Conservation (phyloP, 2,329 filamentous ascomycete genomes). For the Scedosporium aurantiacum region DNA sequence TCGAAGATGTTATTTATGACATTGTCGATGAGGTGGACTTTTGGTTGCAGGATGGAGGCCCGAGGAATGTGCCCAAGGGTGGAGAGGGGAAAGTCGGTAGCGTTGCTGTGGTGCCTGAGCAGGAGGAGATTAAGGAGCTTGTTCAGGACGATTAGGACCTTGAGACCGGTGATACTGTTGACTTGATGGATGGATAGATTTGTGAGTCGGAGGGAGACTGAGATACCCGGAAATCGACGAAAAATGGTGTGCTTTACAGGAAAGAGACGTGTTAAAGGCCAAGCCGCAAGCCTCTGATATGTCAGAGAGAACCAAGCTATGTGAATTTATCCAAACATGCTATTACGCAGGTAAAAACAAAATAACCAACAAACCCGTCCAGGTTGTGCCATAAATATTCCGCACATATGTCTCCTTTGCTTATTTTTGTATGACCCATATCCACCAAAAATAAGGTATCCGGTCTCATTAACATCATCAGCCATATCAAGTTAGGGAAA, state of each 20-base stretch:
- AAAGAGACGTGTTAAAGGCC: too few species aligned
- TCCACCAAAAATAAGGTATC: too few species aligned
- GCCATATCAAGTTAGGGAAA: neutral
- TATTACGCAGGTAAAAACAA: too few species aligned
- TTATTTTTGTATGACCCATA: too few species aligned
- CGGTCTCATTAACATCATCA: too few species aligned
- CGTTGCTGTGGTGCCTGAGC: constrained; percentile 30
- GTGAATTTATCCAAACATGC: too few species aligned
- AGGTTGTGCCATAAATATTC: too few species aligned
- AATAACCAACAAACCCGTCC: too few species aligned
- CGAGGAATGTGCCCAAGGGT: constrained; percentile 33
- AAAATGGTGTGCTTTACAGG: neutral
- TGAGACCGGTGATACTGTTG: neutral
- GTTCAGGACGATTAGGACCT: constrained; percentile 46
- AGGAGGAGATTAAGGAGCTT: constrained; percentile 53
- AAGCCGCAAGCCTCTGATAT: too few species aligned
- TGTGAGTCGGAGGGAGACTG: too few species aligned
- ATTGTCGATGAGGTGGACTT: constrained; percentile 91
- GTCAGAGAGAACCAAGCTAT: too few species aligned
- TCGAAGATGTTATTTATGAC: constrained; percentile 87
- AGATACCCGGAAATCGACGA: neutral
- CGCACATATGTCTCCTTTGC: too few species aligned
- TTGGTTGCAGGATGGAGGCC: constrained; percentile 59
- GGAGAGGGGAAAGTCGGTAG: constrained; percentile 33
- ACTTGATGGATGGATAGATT: neutral